Base-by-base conservation (phyloP, 139 green algal genomes). In the Cymbomonas tetramitiformis region DNA sequence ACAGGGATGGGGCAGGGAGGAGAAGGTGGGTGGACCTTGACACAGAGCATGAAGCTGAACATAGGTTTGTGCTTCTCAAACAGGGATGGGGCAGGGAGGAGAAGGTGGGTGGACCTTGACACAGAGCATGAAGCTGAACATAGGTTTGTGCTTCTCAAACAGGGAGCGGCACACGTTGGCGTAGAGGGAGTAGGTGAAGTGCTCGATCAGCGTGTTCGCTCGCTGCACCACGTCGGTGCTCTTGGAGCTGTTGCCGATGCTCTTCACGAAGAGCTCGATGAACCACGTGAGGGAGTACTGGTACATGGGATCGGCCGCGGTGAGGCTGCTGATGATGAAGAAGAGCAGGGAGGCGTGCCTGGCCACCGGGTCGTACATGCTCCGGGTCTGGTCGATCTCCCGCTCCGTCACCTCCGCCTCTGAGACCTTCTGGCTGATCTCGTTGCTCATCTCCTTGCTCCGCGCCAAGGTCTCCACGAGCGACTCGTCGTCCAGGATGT, bases 41-140 rank as follows among this genome's bases (percentile, higher is more conserved):
- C 65, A 4, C 70, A 48, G 15, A 90, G 80, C 67, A 85, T 58
- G 48, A 90, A 69, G 10, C 48, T 70, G 62, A 87, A 81, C 65
- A 86, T 80, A 41, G 87, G 79, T 74, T 90, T 90, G 72, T 90
- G 78, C 19, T 61, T 58, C 70, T 85, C 80, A 57, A 87, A 86
- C 47, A 87, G 73, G 18, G 71, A 81, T 30, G n/a, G n/a, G n/a
- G n/a, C n/a, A n/a, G n/a, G n/a, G n/a, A n/a, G n/a, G n/a, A n/a
- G n/a, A n/a, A n/a, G n/a, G n/a, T n/a, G n/a, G n/a, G n/a, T n/a
- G n/a, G 44, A 82, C 73, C 70, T 83, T 81, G 62, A 82, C 66
- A 5, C 71, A 47, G 9, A 89, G 80, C 68, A 85, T 59, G 48
- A 89, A 70, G 9, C 44, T 68, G 63, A 87, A 80, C 64, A 86